Evolutionary conservation across 148 eudicot genomes (phyloP), one percentile per base, ranked within the genome.

Genomic region (Nyssa sinensis): DNA sequence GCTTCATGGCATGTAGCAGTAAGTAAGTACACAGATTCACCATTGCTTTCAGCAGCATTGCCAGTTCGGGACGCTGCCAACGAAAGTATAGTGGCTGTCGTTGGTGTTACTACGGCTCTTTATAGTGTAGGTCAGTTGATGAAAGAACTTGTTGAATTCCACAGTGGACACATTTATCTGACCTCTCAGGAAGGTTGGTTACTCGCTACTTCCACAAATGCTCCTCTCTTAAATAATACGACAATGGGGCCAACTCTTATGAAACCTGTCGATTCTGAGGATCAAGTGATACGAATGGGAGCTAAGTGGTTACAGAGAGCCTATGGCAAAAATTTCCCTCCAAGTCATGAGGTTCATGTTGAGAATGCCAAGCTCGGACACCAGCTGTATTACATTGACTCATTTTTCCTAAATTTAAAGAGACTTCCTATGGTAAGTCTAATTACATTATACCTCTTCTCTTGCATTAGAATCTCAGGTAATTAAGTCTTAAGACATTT

Each of bases 1-100:
- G 96, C 98, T 58, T 83, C 96, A 3, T 95, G 98, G 98, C 98
- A 95, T 25, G 92, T 95, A 0, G 90, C 97, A 23, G 96, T 95
- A 3, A 95, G 98, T 87, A 95, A 92, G 75, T 86, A 78, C 47
- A 74, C 93, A 0, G 84, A 88, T 66, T 92, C 98, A 8, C 98
- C 98, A 5, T 80, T 92, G 77, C 94, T 95, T 74, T 92, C 98
- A 27, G 97, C 96, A 32, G 98, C 98, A 39, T 81, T 92, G 75
- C 98, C 98, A 1, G 97, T 95, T 2, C 77, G 92, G 92, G 93
- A 92, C 53, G 65, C 92, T 25, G 73, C 94, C 23, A 78, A 83
- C 59, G 63, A 81, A 67, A 87, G 82, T 66, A 95, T 95, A 74
- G 89, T 92, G 64, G 98, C 97, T 4, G 98, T 95, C 39, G 97